phyloP scores from a whole-genome alignment of 1,284 basidiomycete genomes.

The Ceratobasidium sp. region DNA sequence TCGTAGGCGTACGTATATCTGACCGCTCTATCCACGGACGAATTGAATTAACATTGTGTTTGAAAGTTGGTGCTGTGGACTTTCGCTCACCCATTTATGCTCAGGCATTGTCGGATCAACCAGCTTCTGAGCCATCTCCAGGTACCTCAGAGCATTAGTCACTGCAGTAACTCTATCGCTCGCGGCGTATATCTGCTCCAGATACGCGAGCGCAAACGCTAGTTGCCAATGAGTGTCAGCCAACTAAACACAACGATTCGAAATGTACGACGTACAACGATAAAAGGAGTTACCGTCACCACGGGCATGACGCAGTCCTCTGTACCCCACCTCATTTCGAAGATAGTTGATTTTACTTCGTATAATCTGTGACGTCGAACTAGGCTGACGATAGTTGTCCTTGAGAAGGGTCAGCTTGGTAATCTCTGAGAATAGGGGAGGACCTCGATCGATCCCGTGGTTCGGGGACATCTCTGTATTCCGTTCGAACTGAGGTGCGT shows the following conservation, averaged over 20 bases:
- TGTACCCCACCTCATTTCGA: slow-evolving; percentile 13
- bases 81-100: not conserved
- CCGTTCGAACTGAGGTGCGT: not conserved
- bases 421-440: not conserved
- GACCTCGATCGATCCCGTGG: not conserved
- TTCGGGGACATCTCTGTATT: not conserved
- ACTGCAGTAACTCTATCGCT: not conserved
- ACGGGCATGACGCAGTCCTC: slow-evolving; percentile 4
- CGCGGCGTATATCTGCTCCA: slow-evolving; percentile 11
- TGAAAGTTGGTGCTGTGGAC: no score
- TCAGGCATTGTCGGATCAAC: not conserved
- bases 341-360: slow-evolving; percentile 24
- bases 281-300: slow-evolving; percentile 28
- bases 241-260: not conserved
- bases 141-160: not conserved
- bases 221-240: not conserved
- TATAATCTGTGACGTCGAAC: not conserved
- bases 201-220: slow-evolving; percentile 11
- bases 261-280: not conserved
- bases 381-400: slow-evolving; percentile 12
- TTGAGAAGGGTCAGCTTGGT: not conserved
- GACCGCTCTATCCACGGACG: not conserved
- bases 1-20: slow-evolving; percentile 3
- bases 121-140: slow-evolving; percentile 13
- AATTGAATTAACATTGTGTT: not conserved